A percentile compares a stretch with the other conserved stretches of the same genome.
phyloP scores from a whole-genome alignment of 176 grass and related monocot genomes.

The Echinochloa phyllopogon region DNA sequence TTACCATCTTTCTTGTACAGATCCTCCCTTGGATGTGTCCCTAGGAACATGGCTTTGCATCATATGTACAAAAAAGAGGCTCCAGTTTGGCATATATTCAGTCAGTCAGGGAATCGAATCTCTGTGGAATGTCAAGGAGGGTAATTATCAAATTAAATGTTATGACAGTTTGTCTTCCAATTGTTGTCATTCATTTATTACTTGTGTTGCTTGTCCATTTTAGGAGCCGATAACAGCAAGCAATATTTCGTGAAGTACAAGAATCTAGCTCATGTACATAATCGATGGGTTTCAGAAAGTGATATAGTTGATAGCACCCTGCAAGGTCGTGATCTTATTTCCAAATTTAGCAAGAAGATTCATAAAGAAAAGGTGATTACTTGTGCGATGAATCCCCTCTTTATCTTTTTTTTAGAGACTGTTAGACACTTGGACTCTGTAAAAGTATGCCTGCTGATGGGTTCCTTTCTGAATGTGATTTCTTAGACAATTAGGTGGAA shows the following conservation, averaged over 20 bases:
- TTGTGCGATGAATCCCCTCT: conserved; percentile 32
- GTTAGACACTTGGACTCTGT: conserved; percentile 26
- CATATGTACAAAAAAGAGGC: conserved; percentile 66
- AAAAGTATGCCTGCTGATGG: conserved; percentile 42
- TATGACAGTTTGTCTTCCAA: neutral
- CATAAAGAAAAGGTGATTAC: conserved; percentile 69
- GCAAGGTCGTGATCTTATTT: conserved; percentile 55
- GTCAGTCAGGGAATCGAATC: conserved; percentile 74
- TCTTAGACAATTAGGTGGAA: conserved; percentile 75
- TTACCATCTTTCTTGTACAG: conserved; percentile 78
- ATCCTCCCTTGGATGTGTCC: conserved; percentile 61
- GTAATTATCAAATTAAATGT: conserved; percentile 44
- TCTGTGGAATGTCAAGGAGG: conserved; percentile 86
- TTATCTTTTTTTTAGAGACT: conserved; percentile 20
- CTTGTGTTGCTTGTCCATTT: conserved; percentile 33
- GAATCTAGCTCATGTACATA: conserved; percentile 85
- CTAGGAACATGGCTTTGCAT: conserved; percentile 76
- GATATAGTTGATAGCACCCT: conserved; percentile 60
- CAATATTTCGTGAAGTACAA: conserved; percentile 90
- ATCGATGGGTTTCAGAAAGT: conserved; percentile 74
- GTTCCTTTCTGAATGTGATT: conserved; percentile 41
- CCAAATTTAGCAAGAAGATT: conserved; percentile 67
- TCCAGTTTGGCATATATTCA: conserved; percentile 71
- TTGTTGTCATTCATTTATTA: conserved; percentile 26
- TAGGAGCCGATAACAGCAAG: conserved; percentile 58